Evolutionary conservation across 345 rosid genomes (phyloP).

Genomic region (Gossypium stocksii): DNA sequence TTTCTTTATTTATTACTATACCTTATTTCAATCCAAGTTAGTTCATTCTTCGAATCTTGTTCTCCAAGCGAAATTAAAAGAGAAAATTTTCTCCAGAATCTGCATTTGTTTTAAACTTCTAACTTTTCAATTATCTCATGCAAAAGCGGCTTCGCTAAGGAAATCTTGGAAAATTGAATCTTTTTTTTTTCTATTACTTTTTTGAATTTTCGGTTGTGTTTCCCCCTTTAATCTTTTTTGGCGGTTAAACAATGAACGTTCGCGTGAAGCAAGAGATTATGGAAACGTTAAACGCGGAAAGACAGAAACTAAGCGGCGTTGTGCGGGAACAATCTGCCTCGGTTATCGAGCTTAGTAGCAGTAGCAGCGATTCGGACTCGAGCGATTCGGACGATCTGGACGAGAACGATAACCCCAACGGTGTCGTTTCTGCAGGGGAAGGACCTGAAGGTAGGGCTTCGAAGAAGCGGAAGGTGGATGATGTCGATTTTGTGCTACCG

Average conservation of each 20-base stretch:
- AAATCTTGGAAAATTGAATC: too few species aligned
- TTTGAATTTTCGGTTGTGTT: not conserved
- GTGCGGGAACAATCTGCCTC: constrained; percentile 18
- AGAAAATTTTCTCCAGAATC: not conserved
- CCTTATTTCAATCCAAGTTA: not conserved
- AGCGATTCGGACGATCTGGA: constrained; percentile 29
- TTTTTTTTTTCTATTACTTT: not conserved
- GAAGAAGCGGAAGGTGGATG: constrained; percentile 28
- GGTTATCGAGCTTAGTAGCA: constrained; percentile 55
- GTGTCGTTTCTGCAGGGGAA: not conserved
- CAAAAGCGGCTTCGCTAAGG: too few species aligned
- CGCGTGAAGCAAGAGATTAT: constrained; percentile 42
- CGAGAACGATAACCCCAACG: not conserved
- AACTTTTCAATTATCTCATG: too few species aligned
- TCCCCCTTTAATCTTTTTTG: not conserved
- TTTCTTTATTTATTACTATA: not conserved
- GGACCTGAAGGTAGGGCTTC: constrained; percentile 8
- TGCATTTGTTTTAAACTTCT: not conserved
- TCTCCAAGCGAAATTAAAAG: not conserved
- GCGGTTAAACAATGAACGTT: constrained; percentile 28
- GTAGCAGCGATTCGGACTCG: constrained; percentile 51
- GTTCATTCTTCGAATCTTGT: too few species aligned
- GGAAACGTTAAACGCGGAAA: constrained; percentile 17
- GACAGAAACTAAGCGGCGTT: constrained; percentile 9
- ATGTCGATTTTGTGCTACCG: constrained; percentile 33